A percentile compares a stretch with the other conserved stretches of the same genome.
These are phyloP conservation scores for Huiozyma naganishii DNA, from an alignment of 805 yeast genomes.

Conservation along the genomic window DNA sequence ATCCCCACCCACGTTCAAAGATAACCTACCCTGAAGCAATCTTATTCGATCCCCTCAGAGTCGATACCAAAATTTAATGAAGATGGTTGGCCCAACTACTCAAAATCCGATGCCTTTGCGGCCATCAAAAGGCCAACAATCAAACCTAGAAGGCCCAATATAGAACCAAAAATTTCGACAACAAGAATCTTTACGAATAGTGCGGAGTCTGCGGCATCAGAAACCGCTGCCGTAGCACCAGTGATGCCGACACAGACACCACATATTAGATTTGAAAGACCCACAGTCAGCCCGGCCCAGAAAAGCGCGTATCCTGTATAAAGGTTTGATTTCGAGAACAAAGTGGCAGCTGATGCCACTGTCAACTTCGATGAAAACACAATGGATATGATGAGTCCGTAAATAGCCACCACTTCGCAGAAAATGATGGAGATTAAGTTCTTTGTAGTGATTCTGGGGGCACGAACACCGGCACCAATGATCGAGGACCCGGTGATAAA, in stretches of 20 bases:
- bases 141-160: slow-evolving; percentile 88
- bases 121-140: slow-evolving; percentile 97
- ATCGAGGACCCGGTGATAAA: slow-evolving; percentile 91
- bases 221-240: slow-evolving; percentile 96
- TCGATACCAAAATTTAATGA: too few relatives aligned
- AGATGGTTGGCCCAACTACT: slow-evolving; percentile 26
- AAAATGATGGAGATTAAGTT: slow-evolving; percentile 92
- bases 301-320: slow-evolving; percentile 92
- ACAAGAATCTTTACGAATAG: slow-evolving; percentile 92
- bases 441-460: slow-evolving; percentile 95
- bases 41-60: too few relatives aligned
- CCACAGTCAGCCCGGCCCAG: slow-evolving; percentile 98
- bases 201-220: slow-evolving; percentile 95
- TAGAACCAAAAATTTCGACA: slow-evolving; percentile 94
- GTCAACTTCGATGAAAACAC: slow-evolving; percentile 86
- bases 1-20: too few relatives aligned
- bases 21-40: too few relatives aligned
- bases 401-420: slow-evolving; percentile 98
- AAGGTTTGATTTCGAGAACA: slow-evolving; percentile 72
- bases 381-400: slow-evolving; percentile 94
- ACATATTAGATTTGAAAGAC: slow-evolving; percentile 84
- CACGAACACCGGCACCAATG: slow-evolving; percentile 95
- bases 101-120: slow-evolving; percentile 83
- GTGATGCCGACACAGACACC: slow-evolving; percentile 96
- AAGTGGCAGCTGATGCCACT: slow-evolving; percentile 44